These are phyloP conservation scores for Pinus taeda DNA, from an alignment of 75 land plant species.

Conservation along the genomic window DNA sequence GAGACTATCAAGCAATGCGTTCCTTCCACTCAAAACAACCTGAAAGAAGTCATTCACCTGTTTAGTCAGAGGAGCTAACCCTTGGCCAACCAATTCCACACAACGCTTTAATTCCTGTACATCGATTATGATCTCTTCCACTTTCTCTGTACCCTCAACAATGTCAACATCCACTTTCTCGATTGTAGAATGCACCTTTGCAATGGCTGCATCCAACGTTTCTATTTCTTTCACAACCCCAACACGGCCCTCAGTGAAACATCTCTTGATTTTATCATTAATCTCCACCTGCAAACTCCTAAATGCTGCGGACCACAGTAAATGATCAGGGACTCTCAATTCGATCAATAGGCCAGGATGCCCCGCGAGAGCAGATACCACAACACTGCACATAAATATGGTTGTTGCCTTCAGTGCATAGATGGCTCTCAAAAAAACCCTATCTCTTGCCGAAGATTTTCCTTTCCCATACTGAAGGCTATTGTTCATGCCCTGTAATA, in stretches of 20 bases:
- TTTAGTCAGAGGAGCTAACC: slow-evolving; percentile 46
- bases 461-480: slow-evolving; percentile 39
- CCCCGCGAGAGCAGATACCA: slow-evolving; percentile 37
- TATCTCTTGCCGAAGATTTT: slow-evolving; percentile 48
- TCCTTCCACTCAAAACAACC: slow-evolving; percentile 57
- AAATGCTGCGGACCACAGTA: slow-evolving; percentile 43
- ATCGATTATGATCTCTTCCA: slow-evolving; percentile 15
- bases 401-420: slow-evolving; percentile 56
- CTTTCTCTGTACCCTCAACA: slow-evolving; percentile 12
- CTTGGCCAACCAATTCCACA: slow-evolving; percentile 34
- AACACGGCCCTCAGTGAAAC: slow-evolving; percentile 13
- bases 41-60: slow-evolving; percentile 62
- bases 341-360: slow-evolving; percentile 27
- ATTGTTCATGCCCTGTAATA: slow-evolving; percentile 33
- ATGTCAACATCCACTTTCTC: slow-evolving; percentile 16
- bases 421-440: slow-evolving; percentile 56
- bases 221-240: slow-evolving; percentile 51
- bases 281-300: slow-evolving; percentile 34
- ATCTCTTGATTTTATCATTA: slow-evolving; percentile 34
- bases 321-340: slow-evolving; percentile 32
- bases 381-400: slow-evolving; percentile 48
- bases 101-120: slow-evolving; percentile 18
- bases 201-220: slow-evolving; percentile 28
- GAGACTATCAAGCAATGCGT: slow-evolving; percentile 68
- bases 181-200: slow-evolving; percentile 20